A percentile compares a stretch with the other conserved stretches of the same genome.
Evolutionary conservation across 2,329 filamentous ascomycete species (phyloP).

Genomic region (Paecilomyces formosus): DNA sequence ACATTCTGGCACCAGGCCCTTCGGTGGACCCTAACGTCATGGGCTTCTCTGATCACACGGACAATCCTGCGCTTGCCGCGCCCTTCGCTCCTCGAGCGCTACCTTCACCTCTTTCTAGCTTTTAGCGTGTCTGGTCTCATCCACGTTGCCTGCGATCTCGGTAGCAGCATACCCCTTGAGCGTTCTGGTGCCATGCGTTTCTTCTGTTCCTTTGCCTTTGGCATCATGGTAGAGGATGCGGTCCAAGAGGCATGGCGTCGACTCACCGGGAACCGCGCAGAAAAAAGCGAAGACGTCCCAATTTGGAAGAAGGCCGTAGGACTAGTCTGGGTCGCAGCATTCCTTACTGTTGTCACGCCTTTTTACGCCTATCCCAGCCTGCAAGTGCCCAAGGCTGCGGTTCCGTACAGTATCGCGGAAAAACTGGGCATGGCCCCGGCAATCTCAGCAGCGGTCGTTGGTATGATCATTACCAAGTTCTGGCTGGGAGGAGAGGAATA

Average conservation of each 20-base stretch:
- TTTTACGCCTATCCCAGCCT: neutral
- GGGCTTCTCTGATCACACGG: conserved; percentile 13
- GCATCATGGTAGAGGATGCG: conserved; percentile 22
- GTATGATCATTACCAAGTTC: neutral
- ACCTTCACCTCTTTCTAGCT: conserved; percentile 18
- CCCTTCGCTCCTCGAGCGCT: conserved; percentile 15
- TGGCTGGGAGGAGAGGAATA: neutral
- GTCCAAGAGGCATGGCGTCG: conserved; percentile 14
- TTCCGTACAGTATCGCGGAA: neutral
- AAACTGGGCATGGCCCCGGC: neutral
- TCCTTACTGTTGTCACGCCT: neutral
- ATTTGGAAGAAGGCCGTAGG: neutral
- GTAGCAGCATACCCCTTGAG: conserved; percentile 8
- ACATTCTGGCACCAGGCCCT: conserved; percentile 24
- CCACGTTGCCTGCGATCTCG: conserved; percentile 12
- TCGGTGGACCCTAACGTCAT: conserved; percentile 14
- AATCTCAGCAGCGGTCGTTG: neutral
- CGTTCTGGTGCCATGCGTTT: conserved; percentile 13
- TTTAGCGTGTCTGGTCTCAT: conserved; percentile 20
- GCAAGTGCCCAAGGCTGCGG: neutral
- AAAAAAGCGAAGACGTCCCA: neutral
- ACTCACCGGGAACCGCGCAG: neutral
- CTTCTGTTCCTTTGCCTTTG: conserved; percentile 15
- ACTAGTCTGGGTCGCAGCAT: neutral
- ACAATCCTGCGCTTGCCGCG: conserved; percentile 11